phyloP scores from a whole-genome alignment of 176 grass and related monocot species.

The Zoysia japonica region DNA sequence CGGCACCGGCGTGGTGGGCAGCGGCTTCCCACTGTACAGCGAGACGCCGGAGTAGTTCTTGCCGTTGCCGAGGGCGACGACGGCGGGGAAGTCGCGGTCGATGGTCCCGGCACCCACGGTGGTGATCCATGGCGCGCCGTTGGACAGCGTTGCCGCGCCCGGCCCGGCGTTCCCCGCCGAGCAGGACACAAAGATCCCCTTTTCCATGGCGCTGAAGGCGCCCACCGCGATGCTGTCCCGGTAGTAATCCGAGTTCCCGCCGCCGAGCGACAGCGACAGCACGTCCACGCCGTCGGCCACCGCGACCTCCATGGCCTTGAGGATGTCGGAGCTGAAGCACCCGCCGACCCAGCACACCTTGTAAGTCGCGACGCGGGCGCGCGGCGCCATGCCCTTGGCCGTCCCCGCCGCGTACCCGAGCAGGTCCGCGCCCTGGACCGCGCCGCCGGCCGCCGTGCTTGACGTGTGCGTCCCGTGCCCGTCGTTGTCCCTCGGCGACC shows the following conservation, averaged over 20 bases:
- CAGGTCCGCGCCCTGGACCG: conserved; percentile 57
- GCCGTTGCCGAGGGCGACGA: conserved; percentile 62
- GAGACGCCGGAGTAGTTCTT: conserved; percentile 78
- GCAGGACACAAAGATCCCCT: conserved; percentile 81
- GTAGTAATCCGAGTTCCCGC: conserved; percentile 75
- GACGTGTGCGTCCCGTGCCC: conserved; percentile 96
- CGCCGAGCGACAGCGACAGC: conserved; percentile 87
- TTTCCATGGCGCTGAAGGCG: conserved; percentile 85
- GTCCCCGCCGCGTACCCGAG: conserved; percentile 74
- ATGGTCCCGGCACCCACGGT: conserved; percentile 85
- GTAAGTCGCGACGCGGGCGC: conserved; percentile 70
- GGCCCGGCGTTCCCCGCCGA: conserved; percentile 87
- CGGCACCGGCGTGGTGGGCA: conserved; percentile 53
- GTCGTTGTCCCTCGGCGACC: conserved; percentile 87
- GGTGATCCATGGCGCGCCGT: conserved; percentile 95
- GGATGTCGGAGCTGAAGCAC: conserved; percentile 93
- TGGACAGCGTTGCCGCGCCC: conserved; percentile 60
- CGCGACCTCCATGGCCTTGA: conserved; percentile 92
- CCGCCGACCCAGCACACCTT: conserved; percentile 97
- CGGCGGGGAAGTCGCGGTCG: conserved; percentile 88
- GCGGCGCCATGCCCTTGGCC: conserved; percentile 81
- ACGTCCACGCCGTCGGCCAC: conserved; percentile 79
- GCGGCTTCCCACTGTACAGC: conserved; percentile 70
- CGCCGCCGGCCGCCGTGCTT: conserved; percentile 68
- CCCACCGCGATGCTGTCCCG: conserved; percentile 84